Evolutionary conservation across 495 filamentous ascomycete genomes (phyloP).

Genomic region (Podospora anserina): DNA sequence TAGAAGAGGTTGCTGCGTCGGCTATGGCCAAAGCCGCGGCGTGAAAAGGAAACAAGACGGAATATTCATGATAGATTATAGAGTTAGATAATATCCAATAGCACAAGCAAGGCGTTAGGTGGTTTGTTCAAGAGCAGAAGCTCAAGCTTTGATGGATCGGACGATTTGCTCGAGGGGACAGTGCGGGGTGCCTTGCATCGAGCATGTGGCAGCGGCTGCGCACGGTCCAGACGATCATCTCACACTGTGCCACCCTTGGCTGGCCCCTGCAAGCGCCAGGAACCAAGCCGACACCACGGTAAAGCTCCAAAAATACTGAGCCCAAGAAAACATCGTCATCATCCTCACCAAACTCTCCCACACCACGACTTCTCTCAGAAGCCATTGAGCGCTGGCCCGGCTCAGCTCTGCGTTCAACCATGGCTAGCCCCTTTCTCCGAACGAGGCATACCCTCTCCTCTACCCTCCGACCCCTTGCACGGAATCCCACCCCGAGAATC

Average conservation of each 20-base stretch:
- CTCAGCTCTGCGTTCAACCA: slow-evolving; percentile 30
- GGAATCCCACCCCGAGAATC: slow-evolving; percentile 15
- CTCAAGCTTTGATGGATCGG: background rate
- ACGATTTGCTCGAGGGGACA: background rate
- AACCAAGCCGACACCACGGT: background rate
- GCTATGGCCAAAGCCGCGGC: slow-evolving; percentile 5
- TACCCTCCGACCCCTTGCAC: slow-evolving; percentile 29
- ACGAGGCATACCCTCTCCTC: slow-evolving; percentile 31
- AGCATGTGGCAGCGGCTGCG: background rate
- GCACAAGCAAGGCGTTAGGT: background rate
- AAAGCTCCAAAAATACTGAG: slow-evolving; percentile 2
- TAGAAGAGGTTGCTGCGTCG: slow-evolving; percentile 5
- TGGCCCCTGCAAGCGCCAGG: background rate
- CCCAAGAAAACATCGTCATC: slow-evolving; percentile 13
- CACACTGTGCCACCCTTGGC: background rate
- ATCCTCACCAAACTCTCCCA: slow-evolving; percentile 8
- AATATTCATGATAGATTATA: background rate
- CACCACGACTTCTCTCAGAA: slow-evolving; percentile 9
- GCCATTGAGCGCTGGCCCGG: slow-evolving; percentile 43
- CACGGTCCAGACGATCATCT: background rate
- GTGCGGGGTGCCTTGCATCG: background rate
- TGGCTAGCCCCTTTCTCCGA: slow-evolving; percentile 39
- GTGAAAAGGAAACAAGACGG: slow-evolving; percentile 6
- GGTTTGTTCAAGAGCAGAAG: background rate
- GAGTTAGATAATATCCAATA: background rate